Percentiles rank a stretch among this genome's conserved stretches.
phyloP scores from a whole-genome alignment of 163 green algal genomes.

The Coccomyxa subellipsoidea region DNA sequence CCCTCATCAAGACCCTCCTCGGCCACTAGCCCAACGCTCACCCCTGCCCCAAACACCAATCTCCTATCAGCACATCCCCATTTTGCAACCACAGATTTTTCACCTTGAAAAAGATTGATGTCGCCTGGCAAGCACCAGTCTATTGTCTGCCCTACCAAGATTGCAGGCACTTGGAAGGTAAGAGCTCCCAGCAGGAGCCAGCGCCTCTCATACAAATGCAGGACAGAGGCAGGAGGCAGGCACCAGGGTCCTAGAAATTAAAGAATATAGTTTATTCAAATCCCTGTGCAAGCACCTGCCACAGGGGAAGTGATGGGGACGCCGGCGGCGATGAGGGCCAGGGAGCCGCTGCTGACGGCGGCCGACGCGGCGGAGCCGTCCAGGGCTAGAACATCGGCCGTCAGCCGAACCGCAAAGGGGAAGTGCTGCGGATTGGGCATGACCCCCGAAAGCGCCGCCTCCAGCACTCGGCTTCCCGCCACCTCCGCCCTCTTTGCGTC shows the following conservation, averaged over 20 bases:
- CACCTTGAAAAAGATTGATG: too few species aligned
- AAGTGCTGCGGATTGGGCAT: slow-evolving; percentile 38
- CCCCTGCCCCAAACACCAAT: neutral
- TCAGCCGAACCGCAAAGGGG: slow-evolving; percentile 77
- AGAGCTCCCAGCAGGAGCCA: too few species aligned
- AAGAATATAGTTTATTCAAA: too few species aligned
- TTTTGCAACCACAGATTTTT: too few species aligned
- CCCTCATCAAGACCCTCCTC: neutral
- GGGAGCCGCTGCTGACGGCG: slow-evolving; percentile 62
- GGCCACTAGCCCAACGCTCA: neutral
- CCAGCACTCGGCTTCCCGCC: slow-evolving; percentile 59
- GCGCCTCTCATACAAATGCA: too few species aligned
- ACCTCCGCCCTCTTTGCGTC: slow-evolving; percentile 55
- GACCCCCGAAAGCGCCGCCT: slow-evolving; percentile 49
- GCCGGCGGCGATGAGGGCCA: slow-evolving; percentile 74
- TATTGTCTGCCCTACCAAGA: too few species aligned
- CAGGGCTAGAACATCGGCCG: slow-evolving; percentile 63
- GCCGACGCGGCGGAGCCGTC: slow-evolving; percentile 73
- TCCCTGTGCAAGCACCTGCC: slow-evolving; percentile 49
- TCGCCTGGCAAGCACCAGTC: too few species aligned
- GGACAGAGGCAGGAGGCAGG: too few species aligned
- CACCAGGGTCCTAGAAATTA: too few species aligned
- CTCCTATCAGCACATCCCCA: too few species aligned
- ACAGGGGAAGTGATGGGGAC: slow-evolving; percentile 65
- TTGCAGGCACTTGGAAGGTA: too few species aligned